Percentiles rank a stretch among this genome's conserved stretches.
These are phyloP conservation scores for Podila horticola DNA, from an alignment of 192 early-diverging fungal genomes.

Conservation along the genomic window DNA sequence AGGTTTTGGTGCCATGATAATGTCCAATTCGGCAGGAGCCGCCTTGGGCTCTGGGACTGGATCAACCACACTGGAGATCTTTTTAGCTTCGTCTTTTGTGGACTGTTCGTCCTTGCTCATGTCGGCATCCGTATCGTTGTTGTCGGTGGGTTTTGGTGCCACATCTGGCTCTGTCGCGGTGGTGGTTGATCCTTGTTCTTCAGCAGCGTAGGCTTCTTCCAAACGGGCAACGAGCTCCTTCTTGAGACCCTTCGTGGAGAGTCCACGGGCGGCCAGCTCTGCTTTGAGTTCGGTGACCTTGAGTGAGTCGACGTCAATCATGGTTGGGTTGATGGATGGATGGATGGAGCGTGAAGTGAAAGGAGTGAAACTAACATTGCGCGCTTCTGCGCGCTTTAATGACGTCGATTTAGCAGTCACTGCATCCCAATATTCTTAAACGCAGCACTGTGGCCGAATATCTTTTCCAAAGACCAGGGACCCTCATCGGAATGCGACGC, in stretches of 20 bases:
- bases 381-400: not conserved
- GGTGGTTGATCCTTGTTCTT: conserved; percentile 23
- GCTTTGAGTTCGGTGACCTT: conserved; percentile 71
- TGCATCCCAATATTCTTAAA: not conserved
- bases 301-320: conserved; percentile 54
- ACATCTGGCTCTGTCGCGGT: conserved; percentile 24
- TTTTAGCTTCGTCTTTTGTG: conserved; percentile 10
- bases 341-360: not conserved
- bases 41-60: conserved; percentile 14
- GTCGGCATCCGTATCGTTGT: not conserved
- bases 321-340: not conserved
- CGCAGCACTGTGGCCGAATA: too few species aligned
- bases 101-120: not conserved
- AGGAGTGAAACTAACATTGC: not conserved
- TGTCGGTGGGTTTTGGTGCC: conserved; percentile 12
- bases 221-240: conserved; percentile 72
- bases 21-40: conserved; percentile 12
- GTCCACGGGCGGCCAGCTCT: conserved; percentile 61
- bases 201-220: conserved; percentile 58
- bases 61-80: conserved; percentile 15
- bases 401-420: conserved; percentile 4
- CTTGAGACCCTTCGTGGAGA: conserved; percentile 71
- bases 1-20: conserved; percentile 18
- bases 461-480: too few species aligned
- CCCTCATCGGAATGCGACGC: too few species aligned